phyloP scores from a whole-genome alignment of 83 land plant genomes.

The Diphasiastrum complanatum region DNA sequence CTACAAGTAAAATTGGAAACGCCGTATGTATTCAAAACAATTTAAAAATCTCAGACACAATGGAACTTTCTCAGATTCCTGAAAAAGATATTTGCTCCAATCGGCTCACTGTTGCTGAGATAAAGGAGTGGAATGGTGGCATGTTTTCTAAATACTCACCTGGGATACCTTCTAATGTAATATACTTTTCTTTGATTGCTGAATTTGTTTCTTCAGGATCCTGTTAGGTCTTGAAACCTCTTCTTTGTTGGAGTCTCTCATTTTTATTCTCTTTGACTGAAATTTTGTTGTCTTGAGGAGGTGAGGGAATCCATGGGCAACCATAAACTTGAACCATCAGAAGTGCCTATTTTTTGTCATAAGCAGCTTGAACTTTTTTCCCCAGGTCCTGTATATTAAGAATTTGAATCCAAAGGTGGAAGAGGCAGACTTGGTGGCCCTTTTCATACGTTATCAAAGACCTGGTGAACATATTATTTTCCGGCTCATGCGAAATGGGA shows the following conservation, averaged over 20 bases:
- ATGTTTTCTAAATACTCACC: slow-evolving; percentile 34
- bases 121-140: slow-evolving; percentile 36
- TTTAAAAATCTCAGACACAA: neutral
- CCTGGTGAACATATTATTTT: slow-evolving; percentile 25
- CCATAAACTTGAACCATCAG: too few relatives aligned
- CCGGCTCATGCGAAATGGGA: slow-evolving; percentile 44
- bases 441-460: slow-evolving; percentile 32
- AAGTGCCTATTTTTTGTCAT: neutral
- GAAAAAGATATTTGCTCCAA: slow-evolving; percentile 29
- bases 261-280: too few relatives aligned
- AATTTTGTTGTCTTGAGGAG: neutral
- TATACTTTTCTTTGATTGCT: slow-evolving; percentile 1
- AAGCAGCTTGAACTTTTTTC: neutral
- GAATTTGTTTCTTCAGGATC: too few relatives aligned
- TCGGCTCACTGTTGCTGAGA: slow-evolving; percentile 31
- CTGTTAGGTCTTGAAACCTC: too few relatives aligned
- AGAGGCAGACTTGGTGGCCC: slow-evolving; percentile 36
- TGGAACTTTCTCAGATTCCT: slow-evolving; percentile 6
- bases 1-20: neutral
- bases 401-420: slow-evolving; percentile 34
- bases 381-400: slow-evolving; percentile 38
- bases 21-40: neutral
- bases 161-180: slow-evolving; percentile 39
- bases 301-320: neutral
- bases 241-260: too few relatives aligned